Conservation (phyloP, 129 eudicot genomes). For the Flaveria ramosissima region DNA sequence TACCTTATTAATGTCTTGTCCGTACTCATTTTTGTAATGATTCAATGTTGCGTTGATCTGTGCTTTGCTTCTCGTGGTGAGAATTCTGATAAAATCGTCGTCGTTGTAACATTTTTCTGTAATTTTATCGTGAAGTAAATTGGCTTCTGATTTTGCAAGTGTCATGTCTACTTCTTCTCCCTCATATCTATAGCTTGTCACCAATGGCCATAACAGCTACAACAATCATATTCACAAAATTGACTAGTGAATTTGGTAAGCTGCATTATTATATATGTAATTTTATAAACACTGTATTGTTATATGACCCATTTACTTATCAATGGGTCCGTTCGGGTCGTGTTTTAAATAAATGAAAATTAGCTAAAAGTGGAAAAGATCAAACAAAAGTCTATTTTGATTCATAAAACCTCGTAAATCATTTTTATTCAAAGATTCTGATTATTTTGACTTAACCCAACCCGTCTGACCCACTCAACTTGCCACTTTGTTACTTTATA, state of each 20-base stretch:
- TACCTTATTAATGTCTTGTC: slow-evolving; percentile 72
- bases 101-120: slow-evolving; percentile 49
- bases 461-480: not conserved
- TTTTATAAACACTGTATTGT: not conserved
- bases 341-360: not conserved
- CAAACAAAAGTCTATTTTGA: not conserved
- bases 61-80: slow-evolving; percentile 84
- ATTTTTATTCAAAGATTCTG: not conserved
- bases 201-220: slow-evolving; percentile 75
- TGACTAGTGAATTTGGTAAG: not conserved
- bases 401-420: not conserved
- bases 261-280: not conserved
- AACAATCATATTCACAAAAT: slow-evolving; percentile 14
- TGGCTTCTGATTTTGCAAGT: slow-evolving; percentile 77
- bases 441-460: not conserved
- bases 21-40: slow-evolving; percentile 75
- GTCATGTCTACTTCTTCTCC: slow-evolving; percentile 78
- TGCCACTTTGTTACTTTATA: not conserved
- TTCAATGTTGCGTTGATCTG: slow-evolving; percentile 84
- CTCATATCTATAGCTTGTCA: slow-evolving; percentile 60
- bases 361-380: not conserved
- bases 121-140: slow-evolving; percentile 68
- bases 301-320: not conserved
- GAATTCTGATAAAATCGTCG: slow-evolving; percentile 72
- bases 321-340: not conserved